Conservation (phyloP, 2,329 filamentous ascomycete species). For the Nigrospora oryzae region DNA sequence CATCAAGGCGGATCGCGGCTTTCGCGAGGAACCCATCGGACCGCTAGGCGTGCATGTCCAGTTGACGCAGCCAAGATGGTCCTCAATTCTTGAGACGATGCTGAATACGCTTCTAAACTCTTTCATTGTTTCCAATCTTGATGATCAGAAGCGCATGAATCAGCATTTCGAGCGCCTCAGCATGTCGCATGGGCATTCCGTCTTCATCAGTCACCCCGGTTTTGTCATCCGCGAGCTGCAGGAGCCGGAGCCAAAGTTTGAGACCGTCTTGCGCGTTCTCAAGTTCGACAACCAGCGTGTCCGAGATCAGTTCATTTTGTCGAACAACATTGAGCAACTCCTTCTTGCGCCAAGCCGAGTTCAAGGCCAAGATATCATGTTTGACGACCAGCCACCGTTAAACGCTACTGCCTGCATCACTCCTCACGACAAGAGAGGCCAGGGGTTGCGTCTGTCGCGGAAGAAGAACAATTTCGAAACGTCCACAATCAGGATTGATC, state of each 20-base stretch:
- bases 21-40: conserved; percentile 66
- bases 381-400: conserved; percentile 46
- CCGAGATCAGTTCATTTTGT: conserved; percentile 76
- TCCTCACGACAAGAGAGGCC: conserved; percentile 49
- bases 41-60: conserved; percentile 74
- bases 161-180: conserved; percentile 52
- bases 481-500: conserved; percentile 1
- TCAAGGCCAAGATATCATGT: conserved; percentile 63
- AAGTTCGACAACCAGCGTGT: conserved; percentile 76
- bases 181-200: conserved; percentile 35
- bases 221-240: conserved; percentile 52
- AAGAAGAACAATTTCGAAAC: too few relatives aligned
- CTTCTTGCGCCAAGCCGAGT: conserved; percentile 63
- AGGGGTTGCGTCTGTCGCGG: conserved; percentile 46
- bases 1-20: conserved; percentile 64
- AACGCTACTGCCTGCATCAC: conserved; percentile 71
- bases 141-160: conserved; percentile 63
- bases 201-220: conserved; percentile 54
- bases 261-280: conserved; percentile 73
- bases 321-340: conserved; percentile 73
- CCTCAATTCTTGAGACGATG: conserved; percentile 67
- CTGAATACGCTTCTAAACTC: conserved; percentile 62
- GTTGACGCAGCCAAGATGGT: conserved; percentile 75
- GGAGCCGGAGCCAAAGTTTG: conserved; percentile 64
- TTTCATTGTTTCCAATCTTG: conserved; percentile 74